These are phyloP conservation scores for Pontederia paniculata DNA, from an alignment of 176 grass and related monocot genomes.

Conservation along the genomic window DNA sequence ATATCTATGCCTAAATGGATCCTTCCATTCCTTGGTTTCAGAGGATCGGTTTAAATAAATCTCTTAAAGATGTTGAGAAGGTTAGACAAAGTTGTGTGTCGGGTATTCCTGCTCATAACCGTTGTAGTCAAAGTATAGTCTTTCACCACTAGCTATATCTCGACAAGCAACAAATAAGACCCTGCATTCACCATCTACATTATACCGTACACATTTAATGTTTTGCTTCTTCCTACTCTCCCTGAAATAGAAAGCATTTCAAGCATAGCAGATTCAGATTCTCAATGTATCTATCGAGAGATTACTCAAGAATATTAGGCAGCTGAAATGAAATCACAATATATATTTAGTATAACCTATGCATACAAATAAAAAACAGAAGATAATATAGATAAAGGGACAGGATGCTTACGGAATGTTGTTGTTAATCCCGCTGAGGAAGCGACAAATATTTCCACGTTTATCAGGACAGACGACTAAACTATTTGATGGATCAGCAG, in stretches of 20 bases:
- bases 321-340: neutral
- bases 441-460: conserved; percentile 65
- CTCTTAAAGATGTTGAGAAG: conserved; percentile 7
- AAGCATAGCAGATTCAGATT: neutral
- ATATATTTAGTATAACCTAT: neutral
- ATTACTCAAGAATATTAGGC: neutral
- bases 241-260: conserved; percentile 40
- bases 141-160: conserved; percentile 75
- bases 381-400: neutral
- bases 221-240: conserved; percentile 86
- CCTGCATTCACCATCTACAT: conserved; percentile 68
- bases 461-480: conserved; percentile 78
- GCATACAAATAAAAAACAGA: neutral
- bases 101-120: conserved; percentile 79
- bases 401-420: conserved; percentile 50
- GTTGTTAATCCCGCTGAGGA: conserved; percentile 90
- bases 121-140: conserved; percentile 95
- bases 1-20: neutral
- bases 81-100: conserved; percentile 76
- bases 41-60: neutral
- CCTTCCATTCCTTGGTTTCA: neutral
- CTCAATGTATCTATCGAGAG: neutral
- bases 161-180: conserved; percentile 76
- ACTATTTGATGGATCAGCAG: conserved; percentile 40
- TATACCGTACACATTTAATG: conserved; percentile 78